Percentiles rank a stretch among this genome's conserved stretches.
These are phyloP conservation scores for Citrus sp. DNA, from an alignment of 345 rosid species.

Conservation along the genomic window DNA sequence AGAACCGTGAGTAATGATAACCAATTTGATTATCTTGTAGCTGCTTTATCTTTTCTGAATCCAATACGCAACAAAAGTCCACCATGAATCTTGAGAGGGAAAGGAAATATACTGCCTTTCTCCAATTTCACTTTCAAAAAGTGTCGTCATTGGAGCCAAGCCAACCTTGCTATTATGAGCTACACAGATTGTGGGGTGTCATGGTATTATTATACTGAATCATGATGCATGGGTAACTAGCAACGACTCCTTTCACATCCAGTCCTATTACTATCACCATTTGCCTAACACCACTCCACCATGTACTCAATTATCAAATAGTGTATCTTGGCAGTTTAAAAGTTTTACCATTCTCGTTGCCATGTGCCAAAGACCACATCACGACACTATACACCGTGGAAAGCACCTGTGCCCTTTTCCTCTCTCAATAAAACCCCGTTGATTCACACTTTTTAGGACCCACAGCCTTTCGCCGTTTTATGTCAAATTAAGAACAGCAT, in stretches of 20 bases:
- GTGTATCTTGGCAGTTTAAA: background rate
- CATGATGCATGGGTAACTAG: background rate
- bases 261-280: background rate
- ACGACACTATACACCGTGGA: background rate
- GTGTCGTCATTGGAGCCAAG: background rate
- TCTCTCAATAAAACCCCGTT: background rate
- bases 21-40: slow-evolving; percentile 24
- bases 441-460: background rate
- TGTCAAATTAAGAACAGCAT: background rate
- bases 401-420: background rate
- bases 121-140: background rate
- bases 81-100: slow-evolving; percentile 17
- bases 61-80: slow-evolving; percentile 26
- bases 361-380: background rate
- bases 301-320: background rate
- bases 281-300: background rate
- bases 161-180: background rate
- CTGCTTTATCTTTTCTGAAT: slow-evolving; percentile 23
- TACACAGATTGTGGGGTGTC: background rate
- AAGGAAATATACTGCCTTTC: background rate
- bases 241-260: background rate
- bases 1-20: slow-evolving; percentile 26
- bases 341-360: background rate
- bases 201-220: background rate
- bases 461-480: background rate